A percentile compares a stretch with the other conserved stretches of the same genome.
These are phyloP conservation scores for Phaffomyces antillensis DNA, from an alignment of 805 yeast genomes.

Conservation along the genomic window DNA sequence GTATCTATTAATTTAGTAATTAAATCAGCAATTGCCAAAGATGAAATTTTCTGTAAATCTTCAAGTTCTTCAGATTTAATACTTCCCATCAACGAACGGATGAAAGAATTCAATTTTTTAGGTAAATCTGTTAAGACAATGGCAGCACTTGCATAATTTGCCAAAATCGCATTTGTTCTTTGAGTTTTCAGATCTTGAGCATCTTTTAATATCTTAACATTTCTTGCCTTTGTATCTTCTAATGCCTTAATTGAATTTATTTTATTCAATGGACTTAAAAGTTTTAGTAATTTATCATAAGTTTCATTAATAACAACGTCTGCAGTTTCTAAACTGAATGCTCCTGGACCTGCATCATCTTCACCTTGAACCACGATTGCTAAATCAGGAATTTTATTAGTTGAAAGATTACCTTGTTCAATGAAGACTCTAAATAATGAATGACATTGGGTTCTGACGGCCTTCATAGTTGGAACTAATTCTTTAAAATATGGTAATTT, in stretches of 20 bases:
- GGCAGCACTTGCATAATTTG: constrained; percentile 72
- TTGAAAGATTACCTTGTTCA: constrained; percentile 67
- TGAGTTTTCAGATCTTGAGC: constrained; percentile 46
- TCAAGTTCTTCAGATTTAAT: constrained; percentile 66
- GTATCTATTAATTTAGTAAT: constrained; percentile 48
- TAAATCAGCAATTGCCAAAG: constrained; percentile 58
- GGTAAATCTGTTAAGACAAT: constrained; percentile 67
- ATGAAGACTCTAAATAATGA: constrained; percentile 73
- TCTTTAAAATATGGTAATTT: constrained; percentile 63
- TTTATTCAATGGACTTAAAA: constrained; percentile 61
- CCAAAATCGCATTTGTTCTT: constrained; percentile 53
- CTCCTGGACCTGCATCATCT: constrained; percentile 87
- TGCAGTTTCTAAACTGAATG: constrained; percentile 76
- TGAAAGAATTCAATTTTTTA: constrained; percentile 78
- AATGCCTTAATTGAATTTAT: constrained; percentile 64
- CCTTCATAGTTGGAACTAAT: constrained; percentile 75
- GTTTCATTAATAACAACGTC: constrained; percentile 58
- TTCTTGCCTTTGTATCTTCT: constrained; percentile 71
- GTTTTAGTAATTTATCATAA: constrained; percentile 55
- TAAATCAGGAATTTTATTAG: constrained; percentile 66
- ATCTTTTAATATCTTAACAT: constrained; percentile 58
- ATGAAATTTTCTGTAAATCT: constrained; percentile 64
- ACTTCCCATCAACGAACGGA: constrained; percentile 88
- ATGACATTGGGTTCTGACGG: constrained; percentile 81
- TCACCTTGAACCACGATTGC: constrained; percentile 94